Percentiles rank a stretch among this genome's conserved stretches.
Conservation (phyloP, 495 filamentous ascomycete species). For the Penicillium dipodomyicola region DNA sequence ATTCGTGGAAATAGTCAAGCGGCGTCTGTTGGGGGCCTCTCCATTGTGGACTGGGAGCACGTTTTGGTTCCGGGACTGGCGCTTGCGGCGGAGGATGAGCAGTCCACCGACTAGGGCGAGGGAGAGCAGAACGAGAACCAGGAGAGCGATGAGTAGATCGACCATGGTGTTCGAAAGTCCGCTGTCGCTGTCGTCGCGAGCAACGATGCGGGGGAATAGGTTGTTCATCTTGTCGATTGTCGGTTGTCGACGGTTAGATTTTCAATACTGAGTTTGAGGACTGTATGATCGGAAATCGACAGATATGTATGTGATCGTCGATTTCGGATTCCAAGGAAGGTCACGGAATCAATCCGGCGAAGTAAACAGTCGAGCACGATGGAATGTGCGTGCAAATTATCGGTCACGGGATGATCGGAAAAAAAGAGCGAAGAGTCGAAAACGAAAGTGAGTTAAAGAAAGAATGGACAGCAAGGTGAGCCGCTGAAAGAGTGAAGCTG, state of each 20-base stretch:
- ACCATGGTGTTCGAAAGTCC: constrained; percentile 55
- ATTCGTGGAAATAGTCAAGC: constrained; percentile 60
- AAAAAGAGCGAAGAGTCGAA: constrained; percentile 12
- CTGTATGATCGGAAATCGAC: neutral
- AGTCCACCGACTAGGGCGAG: constrained; percentile 65
- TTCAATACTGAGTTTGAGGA: constrained; percentile 7
- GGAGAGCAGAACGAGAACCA: constrained; percentile 70
- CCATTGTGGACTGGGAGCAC: constrained; percentile 60
- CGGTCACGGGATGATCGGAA: constrained; percentile 10
- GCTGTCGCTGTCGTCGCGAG: constrained; percentile 48
- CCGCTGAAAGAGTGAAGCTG: constrained; percentile 89
- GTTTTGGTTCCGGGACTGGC: constrained; percentile 45
- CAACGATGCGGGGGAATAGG: constrained; percentile 46
- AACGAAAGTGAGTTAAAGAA: constrained; percentile 23
- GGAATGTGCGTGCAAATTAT: constrained; percentile 10
- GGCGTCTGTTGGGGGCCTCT: constrained; percentile 58
- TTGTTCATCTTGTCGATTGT: constrained; percentile 42
- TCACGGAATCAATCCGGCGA: constrained; percentile 22
- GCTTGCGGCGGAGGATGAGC: constrained; percentile 66
- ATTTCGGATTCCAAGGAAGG: constrained; percentile 23
- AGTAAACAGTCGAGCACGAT: constrained; percentile 6
- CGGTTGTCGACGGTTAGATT: constrained; percentile 18
- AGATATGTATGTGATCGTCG: constrained; percentile 20
- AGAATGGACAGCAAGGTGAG: constrained; percentile 55
- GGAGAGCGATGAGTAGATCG: constrained; percentile 73